Evolutionary conservation across 345 rosid genomes (phyloP).

Genomic region (Salix dunnii): DNA sequence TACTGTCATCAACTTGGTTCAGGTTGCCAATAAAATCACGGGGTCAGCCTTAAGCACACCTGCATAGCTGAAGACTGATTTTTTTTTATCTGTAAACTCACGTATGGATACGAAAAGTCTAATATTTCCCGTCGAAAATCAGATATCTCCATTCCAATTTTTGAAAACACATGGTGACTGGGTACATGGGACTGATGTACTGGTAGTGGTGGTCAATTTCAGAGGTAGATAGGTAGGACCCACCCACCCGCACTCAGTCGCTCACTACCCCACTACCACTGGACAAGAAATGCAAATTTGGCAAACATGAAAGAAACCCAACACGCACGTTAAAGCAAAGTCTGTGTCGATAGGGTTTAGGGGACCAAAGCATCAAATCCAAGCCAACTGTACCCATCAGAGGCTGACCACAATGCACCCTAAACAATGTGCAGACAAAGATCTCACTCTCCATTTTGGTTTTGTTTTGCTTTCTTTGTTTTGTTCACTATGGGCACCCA

Average conservation of each 20-base stretch:
- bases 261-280: conserved; percentile 16
- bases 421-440: conserved; percentile 6
- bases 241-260: conserved; percentile 5
- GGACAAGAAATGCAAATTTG: conserved; percentile 38
- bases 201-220: conserved; percentile 6
- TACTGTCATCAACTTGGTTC: no score
- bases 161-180: background rate
- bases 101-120: no score
- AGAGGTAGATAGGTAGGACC: conserved; percentile 21
- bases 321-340: conserved; percentile 36
- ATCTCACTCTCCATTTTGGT: background rate
- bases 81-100: no score
- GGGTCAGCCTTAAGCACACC: no score
- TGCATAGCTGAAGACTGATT: no score
- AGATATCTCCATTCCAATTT: no score
- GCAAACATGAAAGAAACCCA: conserved; percentile 44
- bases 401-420: conserved; percentile 1
- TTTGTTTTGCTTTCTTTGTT: background rate
- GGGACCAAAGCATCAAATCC: conserved; percentile 35
- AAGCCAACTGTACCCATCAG: conserved; percentile 7
- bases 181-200: background rate
- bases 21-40: background rate
- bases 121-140: no score
- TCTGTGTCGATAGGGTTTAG: conserved; percentile 3
- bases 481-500: background rate